Conservation (phyloP, 495 filamentous ascomycete species). For the Geoglossum glabrum region DNA sequence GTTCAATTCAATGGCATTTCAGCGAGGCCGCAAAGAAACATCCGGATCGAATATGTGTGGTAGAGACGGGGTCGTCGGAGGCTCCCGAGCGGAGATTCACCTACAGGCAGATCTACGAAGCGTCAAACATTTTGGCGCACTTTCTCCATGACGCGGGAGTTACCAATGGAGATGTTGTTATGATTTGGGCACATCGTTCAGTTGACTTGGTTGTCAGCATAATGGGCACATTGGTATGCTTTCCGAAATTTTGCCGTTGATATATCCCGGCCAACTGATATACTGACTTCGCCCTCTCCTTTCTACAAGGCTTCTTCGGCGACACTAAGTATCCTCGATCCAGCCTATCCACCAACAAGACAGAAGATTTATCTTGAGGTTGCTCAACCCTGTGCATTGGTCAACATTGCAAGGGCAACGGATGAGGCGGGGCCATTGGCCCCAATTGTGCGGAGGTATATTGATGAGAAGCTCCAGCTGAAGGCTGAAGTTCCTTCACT, state of each 20-base stretch:
- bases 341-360: slow-evolving; percentile 67
- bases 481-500: slow-evolving; percentile 62
- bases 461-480: slow-evolving; percentile 51
- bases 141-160: slow-evolving; percentile 55
- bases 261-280: neutral
- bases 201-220: slow-evolving; percentile 49
- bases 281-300: neutral
- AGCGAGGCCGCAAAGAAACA: slow-evolving; percentile 47
- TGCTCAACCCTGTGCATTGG: slow-evolving; percentile 55
- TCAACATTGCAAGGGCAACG: slow-evolving; percentile 63
- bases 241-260: slow-evolving; percentile 35
- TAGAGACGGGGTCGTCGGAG: slow-evolving; percentile 51
- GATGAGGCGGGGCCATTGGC: slow-evolving; percentile 53
- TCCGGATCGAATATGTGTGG: slow-evolving; percentile 61
- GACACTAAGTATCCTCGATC: slow-evolving; percentile 41
- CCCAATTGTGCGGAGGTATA: slow-evolving; percentile 48
- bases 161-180: slow-evolving; percentile 69
- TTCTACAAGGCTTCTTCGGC: neutral
- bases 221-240: slow-evolving; percentile 35
- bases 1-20: slow-evolving; percentile 68
- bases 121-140: slow-evolving; percentile 61
- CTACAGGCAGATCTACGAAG: slow-evolving; percentile 75
- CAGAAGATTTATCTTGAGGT: slow-evolving; percentile 88
- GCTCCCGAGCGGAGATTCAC: slow-evolving; percentile 50
- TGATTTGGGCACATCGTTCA: slow-evolving; percentile 72